A percentile compares a stretch with the other conserved stretches of the same genome.
Conservation (phyloP, 495 filamentous ascomycete species). For the Aspergillus sparsus region DNA sequence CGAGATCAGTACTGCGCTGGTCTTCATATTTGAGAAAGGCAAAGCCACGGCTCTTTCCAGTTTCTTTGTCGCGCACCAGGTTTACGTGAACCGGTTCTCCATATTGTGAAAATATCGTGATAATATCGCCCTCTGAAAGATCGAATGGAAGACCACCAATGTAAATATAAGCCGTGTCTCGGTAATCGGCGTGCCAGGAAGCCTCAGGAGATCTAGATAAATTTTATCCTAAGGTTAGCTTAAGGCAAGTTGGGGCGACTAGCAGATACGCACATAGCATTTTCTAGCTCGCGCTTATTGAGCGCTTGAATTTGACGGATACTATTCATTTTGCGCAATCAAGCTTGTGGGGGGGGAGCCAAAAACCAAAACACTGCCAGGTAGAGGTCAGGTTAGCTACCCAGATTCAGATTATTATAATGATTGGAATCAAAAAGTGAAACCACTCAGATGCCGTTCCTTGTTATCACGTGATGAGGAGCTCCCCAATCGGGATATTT, state of each 20-base stretch:
- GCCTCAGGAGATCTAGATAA: conserved; percentile 66
- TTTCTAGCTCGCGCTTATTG: conserved; percentile 93
- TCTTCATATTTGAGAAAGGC: conserved; percentile 98
- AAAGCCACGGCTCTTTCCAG: conserved; percentile 90
- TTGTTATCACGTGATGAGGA: no score
- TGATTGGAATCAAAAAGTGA: no score
- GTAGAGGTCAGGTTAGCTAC: no score
- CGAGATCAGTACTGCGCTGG: conserved; percentile 91
- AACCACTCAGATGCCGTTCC: no score
- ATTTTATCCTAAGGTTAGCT: conserved; percentile 22
- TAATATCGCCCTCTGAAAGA: conserved; percentile 91
- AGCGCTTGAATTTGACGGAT: conserved; percentile 89
- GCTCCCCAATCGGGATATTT: no score
- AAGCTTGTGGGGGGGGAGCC: no score
- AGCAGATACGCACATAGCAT: conserved; percentile 59
- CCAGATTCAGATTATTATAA: no score
- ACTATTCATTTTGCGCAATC: conserved; percentile 68
- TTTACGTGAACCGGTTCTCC: conserved; percentile 93
- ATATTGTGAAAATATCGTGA: conserved; percentile 96
- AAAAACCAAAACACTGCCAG: no score
- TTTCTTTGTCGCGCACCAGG: conserved; percentile 89
- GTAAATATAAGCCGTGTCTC: conserved; percentile 95
- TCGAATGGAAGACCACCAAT: conserved; percentile 94
- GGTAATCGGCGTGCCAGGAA: conserved; percentile 97
- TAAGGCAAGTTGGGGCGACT: neutral